A percentile compares a stretch with the other conserved stretches of the same genome.
Conservation (phyloP, 164 flowering plant genomes). For the Saururus chinensis region DNA sequence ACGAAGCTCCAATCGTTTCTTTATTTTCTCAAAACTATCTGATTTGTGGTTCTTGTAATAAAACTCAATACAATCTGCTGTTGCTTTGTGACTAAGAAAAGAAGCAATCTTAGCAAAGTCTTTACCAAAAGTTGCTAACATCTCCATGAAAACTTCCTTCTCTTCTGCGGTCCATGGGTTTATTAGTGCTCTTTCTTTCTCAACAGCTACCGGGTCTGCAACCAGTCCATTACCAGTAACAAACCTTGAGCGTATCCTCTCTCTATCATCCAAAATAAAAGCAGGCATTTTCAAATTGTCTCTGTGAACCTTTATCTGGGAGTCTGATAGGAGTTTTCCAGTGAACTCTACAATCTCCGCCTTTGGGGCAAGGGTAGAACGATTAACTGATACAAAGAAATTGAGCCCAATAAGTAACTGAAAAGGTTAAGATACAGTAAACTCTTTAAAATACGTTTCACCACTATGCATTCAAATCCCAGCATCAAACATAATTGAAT, state of each 20-base stretch:
- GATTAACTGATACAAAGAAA: constrained; percentile 30
- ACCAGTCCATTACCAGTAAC: constrained; percentile 68
- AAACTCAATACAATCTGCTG: constrained; percentile 93
- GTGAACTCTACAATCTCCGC: constrained; percentile 35
- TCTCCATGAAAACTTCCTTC: constrained; percentile 65
- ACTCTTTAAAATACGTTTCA: background rate
- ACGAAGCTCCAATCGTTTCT: constrained; percentile 33
- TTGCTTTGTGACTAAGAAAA: constrained; percentile 74
- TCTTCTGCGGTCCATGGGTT: constrained; percentile 88
- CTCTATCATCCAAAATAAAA: constrained; percentile 54
- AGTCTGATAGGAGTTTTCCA: constrained; percentile 48
- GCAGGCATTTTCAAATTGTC: constrained; percentile 72
- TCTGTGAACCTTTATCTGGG: constrained; percentile 35
- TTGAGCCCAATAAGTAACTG: background rate
- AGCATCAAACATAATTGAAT: no score
- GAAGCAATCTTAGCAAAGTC: constrained; percentile 81
- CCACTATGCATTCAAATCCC: no score
- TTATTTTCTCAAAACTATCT: constrained; percentile 53
- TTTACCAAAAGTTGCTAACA: constrained; percentile 61
- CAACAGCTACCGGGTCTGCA: constrained; percentile 77
- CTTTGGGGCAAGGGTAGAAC: constrained; percentile 42
- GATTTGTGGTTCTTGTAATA: constrained; percentile 97
- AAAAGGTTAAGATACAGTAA: background rate
- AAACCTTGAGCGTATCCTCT: constrained; percentile 47
- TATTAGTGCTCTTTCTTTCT: constrained; percentile 66